A percentile compares a stretch with the other conserved stretches of the same genome.
Evolutionary conservation across 1,284 basidiomycete species (phyloP).

Genomic region (Marasmius sp.): DNA sequence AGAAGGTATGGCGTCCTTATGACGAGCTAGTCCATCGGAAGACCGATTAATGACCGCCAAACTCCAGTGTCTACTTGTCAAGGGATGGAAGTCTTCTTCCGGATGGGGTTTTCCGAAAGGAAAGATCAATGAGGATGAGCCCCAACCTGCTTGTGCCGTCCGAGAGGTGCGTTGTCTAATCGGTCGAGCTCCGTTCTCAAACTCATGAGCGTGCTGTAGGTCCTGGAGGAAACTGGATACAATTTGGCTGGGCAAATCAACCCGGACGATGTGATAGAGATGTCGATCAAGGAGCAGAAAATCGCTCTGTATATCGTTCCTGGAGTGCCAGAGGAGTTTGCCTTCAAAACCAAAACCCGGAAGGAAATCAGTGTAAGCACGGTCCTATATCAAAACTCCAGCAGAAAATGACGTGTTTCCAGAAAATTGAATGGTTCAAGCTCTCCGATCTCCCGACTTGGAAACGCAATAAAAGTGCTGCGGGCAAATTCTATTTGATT

Average conservation of each 20-base stretch:
- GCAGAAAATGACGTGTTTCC: conserved; percentile 13
- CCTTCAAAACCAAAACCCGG: conserved; percentile 91
- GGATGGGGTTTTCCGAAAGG: conserved; percentile 99
- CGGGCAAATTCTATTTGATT: conserved; percentile 93
- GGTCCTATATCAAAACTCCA: conserved; percentile 18
- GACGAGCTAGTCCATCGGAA: neutral
- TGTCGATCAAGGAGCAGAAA: conserved; percentile 86
- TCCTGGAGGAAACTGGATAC: conserved; percentile 93
- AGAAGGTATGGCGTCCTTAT: conserved; percentile 66
- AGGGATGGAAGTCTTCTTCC: conserved; percentile 95
- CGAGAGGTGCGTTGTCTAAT: conserved; percentile 68
- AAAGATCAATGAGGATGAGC: conserved; percentile 96
- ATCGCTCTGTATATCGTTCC: conserved; percentile 93
- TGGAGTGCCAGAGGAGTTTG: conserved; percentile 86
- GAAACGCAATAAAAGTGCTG: conserved; percentile 74
- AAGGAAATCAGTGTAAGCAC: conserved; percentile 95
- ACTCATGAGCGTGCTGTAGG: conserved; percentile 36
- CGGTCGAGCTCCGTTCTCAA: conserved; percentile 3
- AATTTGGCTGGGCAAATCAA: conserved; percentile 75
- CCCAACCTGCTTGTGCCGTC: conserved; percentile 80
- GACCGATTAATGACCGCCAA: neutral
- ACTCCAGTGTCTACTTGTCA: conserved; percentile 84
- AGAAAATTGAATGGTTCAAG: conserved; percentile 98
- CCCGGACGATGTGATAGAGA: conserved; percentile 75
- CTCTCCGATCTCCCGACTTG: conserved; percentile 91